These are phyloP conservation scores for Nadsonia commutata DNA, from an alignment of 1,139 yeast genomes.

Conservation along the genomic window DNA sequence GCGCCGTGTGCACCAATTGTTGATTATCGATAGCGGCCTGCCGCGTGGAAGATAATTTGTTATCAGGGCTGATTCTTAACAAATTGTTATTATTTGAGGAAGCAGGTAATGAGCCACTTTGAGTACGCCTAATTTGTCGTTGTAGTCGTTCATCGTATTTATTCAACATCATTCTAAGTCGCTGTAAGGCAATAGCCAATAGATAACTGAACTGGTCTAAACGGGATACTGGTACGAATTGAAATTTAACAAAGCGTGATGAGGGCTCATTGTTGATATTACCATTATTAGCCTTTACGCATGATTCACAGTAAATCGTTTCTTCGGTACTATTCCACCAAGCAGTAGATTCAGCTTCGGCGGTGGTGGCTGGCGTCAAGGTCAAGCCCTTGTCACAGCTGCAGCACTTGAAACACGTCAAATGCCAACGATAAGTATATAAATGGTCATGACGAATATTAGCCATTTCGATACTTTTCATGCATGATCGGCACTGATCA, in stretches of 20 bases:
- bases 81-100: too few species aligned
- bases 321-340: conserved; percentile 28
- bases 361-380: neutral
- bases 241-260: conserved; percentile 34
- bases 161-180: conserved; percentile 60
- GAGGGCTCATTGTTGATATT: too few species aligned
- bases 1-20: too few species aligned
- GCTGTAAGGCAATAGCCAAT: conserved; percentile 66
- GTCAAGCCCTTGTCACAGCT: conserved; percentile 9
- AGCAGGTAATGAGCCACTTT: too few species aligned
- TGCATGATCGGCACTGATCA: conserved; percentile 63
- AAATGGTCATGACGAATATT: conserved; percentile 36
- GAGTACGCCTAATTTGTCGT: too few species aligned
- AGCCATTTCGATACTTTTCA: conserved; percentile 65
- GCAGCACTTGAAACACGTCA: conserved; percentile 52
- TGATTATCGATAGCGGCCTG: too few species aligned
- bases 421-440: conserved; percentile 55
- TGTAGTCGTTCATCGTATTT: conserved; percentile 24
- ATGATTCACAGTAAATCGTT: conserved; percentile 41
- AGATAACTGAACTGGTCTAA: conserved; percentile 62
- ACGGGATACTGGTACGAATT: conserved; percentile 53
- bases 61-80: too few species aligned
- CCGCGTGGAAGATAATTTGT: too few species aligned
- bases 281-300: too few species aligned
- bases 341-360: neutral